Evolutionary conservation across 2,329 filamentous ascomycete genomes (phyloP), one percentile per base, ranked within the genome.

Genomic region (Ophiostoma triangulosporum): DNA sequence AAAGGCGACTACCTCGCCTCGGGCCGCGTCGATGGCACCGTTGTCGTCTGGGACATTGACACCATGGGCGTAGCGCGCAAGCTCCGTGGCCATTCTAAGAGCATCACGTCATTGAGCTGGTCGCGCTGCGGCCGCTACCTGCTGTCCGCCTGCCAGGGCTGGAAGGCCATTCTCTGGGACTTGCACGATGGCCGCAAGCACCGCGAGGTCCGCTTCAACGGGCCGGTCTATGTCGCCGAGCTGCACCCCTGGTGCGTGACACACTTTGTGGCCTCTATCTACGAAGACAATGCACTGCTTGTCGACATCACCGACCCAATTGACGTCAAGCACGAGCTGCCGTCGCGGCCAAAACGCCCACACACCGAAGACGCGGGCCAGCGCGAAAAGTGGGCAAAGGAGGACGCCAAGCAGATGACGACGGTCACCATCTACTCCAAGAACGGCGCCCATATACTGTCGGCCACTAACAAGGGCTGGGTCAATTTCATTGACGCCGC

Each of bases 111-210:
- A 51, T 69, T 98, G 56, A 95, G 90, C 71, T 98, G 93, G 93
- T 96, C 91, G 51, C 78, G 84, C 62, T 88, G 89, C 69, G 91
- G 93, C 26, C 80, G 88, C 60, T 97, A 95, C 68, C 75, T 98
- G 51, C 78, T 98, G 54, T 95, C 88, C 55, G 87, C 89, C 11
- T 95, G 89, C 45, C 88, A 96, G 66, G 93, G 95, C 63, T 97
- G 91, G 87, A 95, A 94, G 69, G 90, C 86, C 58, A 89, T 95
- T 50, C 75, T 98, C 0, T 98, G 93, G 93, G 93, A 98, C 68
- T 73, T 98, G 55, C 77, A 77, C 52, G 73, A 80, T 56, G 75
- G 79, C 48, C 76, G 84, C 64, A 74, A 86, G 56, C 73, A 90
- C 62, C 84, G 90, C 59, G 90, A 88, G 60, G 85, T 96, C 62